These are phyloP conservation scores for Arctostaphylos glauca DNA, from an alignment of 148 eudicot species.

Conservation along the genomic window DNA sequence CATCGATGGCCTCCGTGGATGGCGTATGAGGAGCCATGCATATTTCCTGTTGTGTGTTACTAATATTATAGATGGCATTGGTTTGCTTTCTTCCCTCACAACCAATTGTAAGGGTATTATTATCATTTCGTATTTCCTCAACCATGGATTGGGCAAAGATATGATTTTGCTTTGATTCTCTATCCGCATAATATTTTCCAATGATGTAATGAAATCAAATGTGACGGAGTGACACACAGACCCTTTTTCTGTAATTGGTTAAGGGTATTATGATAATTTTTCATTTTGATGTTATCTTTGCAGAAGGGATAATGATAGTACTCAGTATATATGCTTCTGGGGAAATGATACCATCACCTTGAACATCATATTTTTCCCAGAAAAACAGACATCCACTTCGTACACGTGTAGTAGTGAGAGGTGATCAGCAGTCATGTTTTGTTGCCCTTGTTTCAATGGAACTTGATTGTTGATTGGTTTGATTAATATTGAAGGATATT, in stretches of 20 bases:
- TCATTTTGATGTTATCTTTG: not conserved
- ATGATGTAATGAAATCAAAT: too few species aligned
- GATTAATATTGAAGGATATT: too few species aligned
- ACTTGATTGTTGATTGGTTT: not conserved
- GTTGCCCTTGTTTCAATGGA: not conserved
- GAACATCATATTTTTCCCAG: not conserved
- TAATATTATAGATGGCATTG: not conserved
- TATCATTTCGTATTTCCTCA: too few species aligned
- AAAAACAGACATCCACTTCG: not conserved
- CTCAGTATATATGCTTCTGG: not conserved
- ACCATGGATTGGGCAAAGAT: too few species aligned
- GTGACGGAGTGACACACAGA: too few species aligned
- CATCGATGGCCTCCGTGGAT: conserved; percentile 41
- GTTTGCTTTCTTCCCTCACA: not conserved
- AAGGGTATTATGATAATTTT: too few species aligned
- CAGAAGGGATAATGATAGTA: not conserved
- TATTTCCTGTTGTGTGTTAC: conserved; percentile 10
- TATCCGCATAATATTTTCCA: too few species aligned
- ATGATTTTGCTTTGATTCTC: too few species aligned
- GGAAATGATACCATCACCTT: not conserved
- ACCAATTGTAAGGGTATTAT: not conserved
- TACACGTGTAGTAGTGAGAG: not conserved
- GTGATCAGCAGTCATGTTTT: not conserved
- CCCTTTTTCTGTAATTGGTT: too few species aligned
- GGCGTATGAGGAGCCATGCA: conserved; percentile 70